Evolutionary conservation across 139 green algal species (phyloP), one percentile per base, ranked within the genome.

Genomic region (Picochlorum sp.): DNA sequence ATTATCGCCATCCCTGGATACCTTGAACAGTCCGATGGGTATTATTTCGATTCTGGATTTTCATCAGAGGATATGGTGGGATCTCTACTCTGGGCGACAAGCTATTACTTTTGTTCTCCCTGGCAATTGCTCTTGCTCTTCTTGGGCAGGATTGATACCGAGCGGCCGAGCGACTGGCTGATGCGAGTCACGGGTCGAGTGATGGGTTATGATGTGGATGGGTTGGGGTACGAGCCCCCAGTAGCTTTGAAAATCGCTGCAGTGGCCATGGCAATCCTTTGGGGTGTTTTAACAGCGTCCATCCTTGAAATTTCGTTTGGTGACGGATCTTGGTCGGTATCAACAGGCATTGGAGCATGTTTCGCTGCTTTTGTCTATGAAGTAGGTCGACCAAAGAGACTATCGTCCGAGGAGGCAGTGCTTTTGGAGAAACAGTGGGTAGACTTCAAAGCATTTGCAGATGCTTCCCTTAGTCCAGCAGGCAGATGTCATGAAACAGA

Each of bases 401-500:
- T 90, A 26, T 71, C 13, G 11, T 60, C 65, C 4, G 71, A 79
- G 7, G 72, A 92, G 62, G 74, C 81, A 1, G 30, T 72, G 16
- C 31, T 69, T 30, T 67, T 90, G 37, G 83, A 93, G 56, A 30
- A 18, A 4, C 79, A 86, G 62, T 93, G 79, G 79, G 74, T 81
- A 49, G 83, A 90, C 14, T 93, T 93, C 67, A 75, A 67, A 8
- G 6, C 13, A 3, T 92, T 82, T 67, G 85, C 83, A 3, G 50
- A 85, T 14, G 56, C 41, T 49, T 49, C 60, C 15, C 68, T 91
- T 41, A 66, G 79, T 64, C 76, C 70, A 1, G 16, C 26, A 14
- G 86, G 85, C 6, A 65, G 77, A 15, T 89, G 83, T 69, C 86
- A 93, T 52, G 85, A 91, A 74, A 81, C 60, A 20, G 86, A 93